Conservation (phyloP, 2,329 filamentous ascomycete species). For the Neonectria sp. region DNA sequence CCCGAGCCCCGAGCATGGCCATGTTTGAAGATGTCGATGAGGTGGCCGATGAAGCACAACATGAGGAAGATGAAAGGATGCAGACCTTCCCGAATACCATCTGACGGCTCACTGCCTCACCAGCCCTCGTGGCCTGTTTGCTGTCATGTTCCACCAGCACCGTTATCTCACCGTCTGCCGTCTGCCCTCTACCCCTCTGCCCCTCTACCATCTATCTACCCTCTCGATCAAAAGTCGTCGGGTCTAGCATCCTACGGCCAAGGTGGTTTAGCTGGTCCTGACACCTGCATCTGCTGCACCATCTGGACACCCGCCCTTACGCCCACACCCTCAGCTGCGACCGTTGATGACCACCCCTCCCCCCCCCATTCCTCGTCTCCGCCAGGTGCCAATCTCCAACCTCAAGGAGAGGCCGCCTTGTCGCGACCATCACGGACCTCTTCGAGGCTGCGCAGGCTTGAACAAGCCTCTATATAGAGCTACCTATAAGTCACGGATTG, state of each 20-base stretch:
- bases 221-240: slow-evolving; percentile 6
- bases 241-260: slow-evolving; percentile 12
- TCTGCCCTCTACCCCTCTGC: neutral
- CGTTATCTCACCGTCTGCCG: slow-evolving; percentile 7
- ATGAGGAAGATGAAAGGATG: slow-evolving; percentile 31
- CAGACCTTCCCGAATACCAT: slow-evolving; percentile 5
- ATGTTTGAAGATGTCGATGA: slow-evolving; percentile 26
- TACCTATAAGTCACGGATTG: neutral
- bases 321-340: slow-evolving; percentile 1
- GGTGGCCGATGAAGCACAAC: slow-evolving; percentile 8
- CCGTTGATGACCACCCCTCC: slow-evolving; percentile 12
- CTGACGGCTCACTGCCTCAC: slow-evolving; percentile 14
- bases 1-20: slow-evolving; percentile 29
- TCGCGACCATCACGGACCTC: slow-evolving; percentile 10
- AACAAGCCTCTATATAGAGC: slow-evolving; percentile 14
- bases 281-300: slow-evolving; percentile 20
- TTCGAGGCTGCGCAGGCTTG: slow-evolving; percentile 12
- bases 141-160: slow-evolving; percentile 6
- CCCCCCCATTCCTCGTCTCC: neutral
- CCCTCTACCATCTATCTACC: neutral
- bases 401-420: neutral
- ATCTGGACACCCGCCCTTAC: slow-evolving; percentile 10
- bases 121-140: slow-evolving; percentile 6
- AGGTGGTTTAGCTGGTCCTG: slow-evolving; percentile 27
- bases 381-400: slow-evolving; percentile 16